A percentile compares a stretch with the other conserved stretches of the same genome.
phyloP scores from a whole-genome alignment of 108 stramenopile genomes.

The Poteriospumella lacustris region DNA sequence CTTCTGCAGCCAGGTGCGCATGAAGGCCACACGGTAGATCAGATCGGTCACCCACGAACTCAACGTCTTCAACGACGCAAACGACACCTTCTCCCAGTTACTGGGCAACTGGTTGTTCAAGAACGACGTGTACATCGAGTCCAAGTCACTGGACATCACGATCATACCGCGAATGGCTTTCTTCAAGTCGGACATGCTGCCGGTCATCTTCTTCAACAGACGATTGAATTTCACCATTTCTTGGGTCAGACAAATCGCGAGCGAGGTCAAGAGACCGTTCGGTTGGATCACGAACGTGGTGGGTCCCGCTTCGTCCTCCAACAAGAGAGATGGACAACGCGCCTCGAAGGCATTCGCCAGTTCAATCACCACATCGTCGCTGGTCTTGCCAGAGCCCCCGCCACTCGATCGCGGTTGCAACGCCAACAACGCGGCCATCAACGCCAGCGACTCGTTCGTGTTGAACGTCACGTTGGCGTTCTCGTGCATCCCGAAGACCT shows the following conservation, averaged over 20 bases:
- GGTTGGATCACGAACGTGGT: constrained; percentile 59
- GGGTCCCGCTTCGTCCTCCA: constrained; percentile 53
- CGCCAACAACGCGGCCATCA: constrained; percentile 48
- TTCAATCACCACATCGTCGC: constrained; percentile 53
- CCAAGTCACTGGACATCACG: constrained; percentile 60
- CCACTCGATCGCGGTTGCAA: constrained; percentile 52
- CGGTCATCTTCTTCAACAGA: background rate
- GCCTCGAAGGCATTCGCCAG: constrained; percentile 45
- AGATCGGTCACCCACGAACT: constrained; percentile 60
- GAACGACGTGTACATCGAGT: constrained; percentile 60
- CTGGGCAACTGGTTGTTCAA: constrained; percentile 58
- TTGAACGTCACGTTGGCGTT: constrained; percentile 68
- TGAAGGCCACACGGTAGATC: constrained; percentile 48
- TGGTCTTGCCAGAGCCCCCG: constrained; percentile 48
- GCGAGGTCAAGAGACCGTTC: constrained; percentile 54
- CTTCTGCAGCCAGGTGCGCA: constrained; percentile 50
- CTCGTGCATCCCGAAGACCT: constrained; percentile 68
- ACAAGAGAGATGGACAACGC: constrained; percentile 41
- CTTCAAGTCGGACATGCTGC: constrained; percentile 46
- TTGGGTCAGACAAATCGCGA: constrained; percentile 61
- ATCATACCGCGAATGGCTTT: constrained; percentile 58
- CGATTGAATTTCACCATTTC: constrained; percentile 66
- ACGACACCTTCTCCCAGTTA: constrained; percentile 52
- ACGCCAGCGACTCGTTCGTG: constrained; percentile 40
- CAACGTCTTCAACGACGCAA: constrained; percentile 58